Conservation (phyloP, 768 basidiomycete genomes). For the Boletus edulis region DNA sequence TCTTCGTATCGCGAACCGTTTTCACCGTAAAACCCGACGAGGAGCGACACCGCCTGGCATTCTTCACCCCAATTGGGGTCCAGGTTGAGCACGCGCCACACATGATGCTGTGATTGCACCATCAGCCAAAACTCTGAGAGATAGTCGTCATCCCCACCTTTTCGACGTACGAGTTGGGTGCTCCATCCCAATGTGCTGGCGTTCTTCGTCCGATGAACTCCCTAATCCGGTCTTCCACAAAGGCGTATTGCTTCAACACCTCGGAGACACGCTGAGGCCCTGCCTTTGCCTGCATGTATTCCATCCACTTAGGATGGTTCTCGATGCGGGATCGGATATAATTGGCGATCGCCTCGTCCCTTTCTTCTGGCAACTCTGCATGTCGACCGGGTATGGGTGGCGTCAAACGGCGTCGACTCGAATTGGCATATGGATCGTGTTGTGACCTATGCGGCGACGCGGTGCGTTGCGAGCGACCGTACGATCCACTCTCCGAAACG, state of each 20-base stretch:
- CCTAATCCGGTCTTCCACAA: slow-evolving; percentile 50
- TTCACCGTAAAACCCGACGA: slow-evolving; percentile 57
- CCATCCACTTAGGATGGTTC: slow-evolving; percentile 42
- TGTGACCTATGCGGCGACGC: slow-evolving; percentile 9
- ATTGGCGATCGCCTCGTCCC: slow-evolving; percentile 40
- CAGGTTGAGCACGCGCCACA: slow-evolving; percentile 50
- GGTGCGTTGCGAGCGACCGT: slow-evolving; percentile 14
- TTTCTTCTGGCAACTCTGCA: slow-evolving; percentile 37
- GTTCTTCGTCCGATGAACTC: slow-evolving; percentile 42
- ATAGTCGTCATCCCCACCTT: slow-evolving; percentile 34
- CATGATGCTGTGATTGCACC: slow-evolving; percentile 36
- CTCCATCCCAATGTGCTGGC: slow-evolving; percentile 40
- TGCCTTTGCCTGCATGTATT: slow-evolving; percentile 45
- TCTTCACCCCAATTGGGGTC: slow-evolving; percentile 41
- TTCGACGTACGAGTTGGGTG: slow-evolving; percentile 37
- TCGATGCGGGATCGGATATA: slow-evolving; percentile 45
- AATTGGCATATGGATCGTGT: neutral
- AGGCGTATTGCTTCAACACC: slow-evolving; percentile 47
- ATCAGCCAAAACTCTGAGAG: neutral
- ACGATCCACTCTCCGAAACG: slow-evolving; percentile 17
- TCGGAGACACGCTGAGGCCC: slow-evolving; percentile 40
- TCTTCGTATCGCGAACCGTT: slow-evolving; percentile 50
- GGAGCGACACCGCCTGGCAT: slow-evolving; percentile 48
- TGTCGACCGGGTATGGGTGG: slow-evolving; percentile 26
- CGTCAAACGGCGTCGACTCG: slow-evolving; percentile 13